phyloP scores from a whole-genome alignment of 2,329 filamentous ascomycete species.

The Cladosporium sp. region DNA sequence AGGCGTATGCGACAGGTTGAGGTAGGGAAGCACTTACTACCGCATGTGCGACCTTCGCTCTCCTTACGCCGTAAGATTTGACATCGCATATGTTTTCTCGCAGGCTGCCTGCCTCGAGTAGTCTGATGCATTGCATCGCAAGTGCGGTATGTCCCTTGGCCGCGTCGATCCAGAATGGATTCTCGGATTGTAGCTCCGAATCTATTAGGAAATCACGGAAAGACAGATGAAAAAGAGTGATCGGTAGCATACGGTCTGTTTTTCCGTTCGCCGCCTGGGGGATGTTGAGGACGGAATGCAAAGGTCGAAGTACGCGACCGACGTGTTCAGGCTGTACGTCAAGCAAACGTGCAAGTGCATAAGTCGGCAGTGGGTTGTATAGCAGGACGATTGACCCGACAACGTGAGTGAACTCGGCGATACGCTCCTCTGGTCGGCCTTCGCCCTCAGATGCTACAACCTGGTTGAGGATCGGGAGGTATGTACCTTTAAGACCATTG shows the following conservation, averaged over 20 bases:
- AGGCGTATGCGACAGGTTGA: background rate
- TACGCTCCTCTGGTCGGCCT: background rate
- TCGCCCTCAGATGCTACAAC: background rate
- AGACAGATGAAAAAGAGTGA: background rate
- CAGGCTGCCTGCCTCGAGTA: background rate
- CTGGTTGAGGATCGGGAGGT: background rate
- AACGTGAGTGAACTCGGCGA: background rate
- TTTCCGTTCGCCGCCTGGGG: background rate
- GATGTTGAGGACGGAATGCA: background rate
- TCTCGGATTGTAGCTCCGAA: background rate
- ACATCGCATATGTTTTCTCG: background rate
- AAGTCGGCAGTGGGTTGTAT: background rate
- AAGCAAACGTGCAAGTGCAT: background rate
- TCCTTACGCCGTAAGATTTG: background rate
- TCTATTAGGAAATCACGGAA: background rate
- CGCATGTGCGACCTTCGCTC: background rate
- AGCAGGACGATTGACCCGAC: background rate
- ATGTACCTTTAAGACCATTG: background rate
- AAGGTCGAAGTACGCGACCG: background rate
- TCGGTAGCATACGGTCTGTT: background rate
- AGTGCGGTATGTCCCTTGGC: background rate
- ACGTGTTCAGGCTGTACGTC: background rate
- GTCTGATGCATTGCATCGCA: background rate
- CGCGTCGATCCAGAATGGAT: slow-evolving; percentile 16
- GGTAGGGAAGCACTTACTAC: background rate